Evolutionary conservation across 306 rosid genomes (phyloP).

Genomic region (Prunus armeniaca): DNA sequence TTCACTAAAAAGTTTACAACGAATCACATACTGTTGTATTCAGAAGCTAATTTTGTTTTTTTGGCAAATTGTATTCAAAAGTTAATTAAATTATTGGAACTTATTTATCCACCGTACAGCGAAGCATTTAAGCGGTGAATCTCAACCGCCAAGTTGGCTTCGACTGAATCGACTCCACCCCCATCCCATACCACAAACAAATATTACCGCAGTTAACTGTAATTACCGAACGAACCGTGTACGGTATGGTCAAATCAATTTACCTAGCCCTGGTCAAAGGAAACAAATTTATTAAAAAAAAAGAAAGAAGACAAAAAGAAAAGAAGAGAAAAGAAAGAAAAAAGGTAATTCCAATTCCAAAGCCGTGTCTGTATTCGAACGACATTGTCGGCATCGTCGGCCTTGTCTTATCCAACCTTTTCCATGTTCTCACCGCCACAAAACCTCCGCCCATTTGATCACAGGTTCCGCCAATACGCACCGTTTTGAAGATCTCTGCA

Average conservation of each 20-base stretch:
- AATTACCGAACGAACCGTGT: slow-evolving; percentile 8
- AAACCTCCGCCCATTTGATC: background rate
- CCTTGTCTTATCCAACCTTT: background rate
- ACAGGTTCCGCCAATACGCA: background rate
- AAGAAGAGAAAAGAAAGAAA: too few relatives aligned
- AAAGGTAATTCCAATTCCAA: background rate
- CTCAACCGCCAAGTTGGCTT: too few relatives aligned
- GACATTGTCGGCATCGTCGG: background rate
- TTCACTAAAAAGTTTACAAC: too few relatives aligned
- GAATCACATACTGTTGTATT: too few relatives aligned
- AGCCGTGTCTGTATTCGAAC: background rate
- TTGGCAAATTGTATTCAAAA: too few relatives aligned
- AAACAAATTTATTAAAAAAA: background rate
- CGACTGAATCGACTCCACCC: too few relatives aligned
- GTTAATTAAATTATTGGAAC: too few relatives aligned
- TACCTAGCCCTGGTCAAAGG: background rate
- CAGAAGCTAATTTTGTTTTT: too few relatives aligned
- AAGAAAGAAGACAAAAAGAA: background rate
- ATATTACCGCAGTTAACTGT: background rate
- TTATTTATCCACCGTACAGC: too few relatives aligned
- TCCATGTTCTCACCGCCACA: background rate
- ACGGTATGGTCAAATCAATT: background rate
- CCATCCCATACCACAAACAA: background rate
- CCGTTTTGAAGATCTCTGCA: background rate
- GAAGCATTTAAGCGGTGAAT: too few relatives aligned